Evolutionary conservation across 768 basidiomycete species (phyloP).

Genomic region (Calocybe gangraenosa): DNA sequence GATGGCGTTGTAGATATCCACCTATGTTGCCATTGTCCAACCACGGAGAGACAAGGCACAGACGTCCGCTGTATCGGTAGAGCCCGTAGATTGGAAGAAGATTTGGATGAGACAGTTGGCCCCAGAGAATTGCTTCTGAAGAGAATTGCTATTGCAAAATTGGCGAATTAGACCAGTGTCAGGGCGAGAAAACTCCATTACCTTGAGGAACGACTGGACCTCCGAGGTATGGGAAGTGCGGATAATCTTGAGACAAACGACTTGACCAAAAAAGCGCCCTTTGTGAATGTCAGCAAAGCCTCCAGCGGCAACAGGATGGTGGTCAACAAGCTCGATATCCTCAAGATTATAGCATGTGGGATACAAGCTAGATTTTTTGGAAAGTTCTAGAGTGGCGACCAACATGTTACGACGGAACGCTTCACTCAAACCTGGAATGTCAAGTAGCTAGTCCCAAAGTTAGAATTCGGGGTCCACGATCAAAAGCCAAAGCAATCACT

Average conservation of each 20-base stretch:
- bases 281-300: constrained; percentile 6
- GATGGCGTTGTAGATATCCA: background rate
- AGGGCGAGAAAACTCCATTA: background rate
- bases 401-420: constrained; percentile 8
- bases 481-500: background rate
- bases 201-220: background rate
- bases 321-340: background rate
- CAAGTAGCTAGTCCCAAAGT: constrained; percentile 1
- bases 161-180: background rate
- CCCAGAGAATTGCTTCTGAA: background rate
- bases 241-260: background rate
- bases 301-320: background rate
- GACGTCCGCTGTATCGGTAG: background rate
- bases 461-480: background rate
- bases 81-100: background rate
- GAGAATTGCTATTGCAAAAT: background rate
- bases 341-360: constrained; percentile 4
- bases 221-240: background rate
- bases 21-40: background rate
- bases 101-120: background rate
- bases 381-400: constrained; percentile 12
- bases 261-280: background rate
- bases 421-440: constrained; percentile 4
- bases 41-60: background rate
- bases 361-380: constrained; percentile 4